These are phyloP conservation scores for Globisporangium emineosum DNA, from an alignment of 352 stramenopile species.

Conservation along the genomic window DNA sequence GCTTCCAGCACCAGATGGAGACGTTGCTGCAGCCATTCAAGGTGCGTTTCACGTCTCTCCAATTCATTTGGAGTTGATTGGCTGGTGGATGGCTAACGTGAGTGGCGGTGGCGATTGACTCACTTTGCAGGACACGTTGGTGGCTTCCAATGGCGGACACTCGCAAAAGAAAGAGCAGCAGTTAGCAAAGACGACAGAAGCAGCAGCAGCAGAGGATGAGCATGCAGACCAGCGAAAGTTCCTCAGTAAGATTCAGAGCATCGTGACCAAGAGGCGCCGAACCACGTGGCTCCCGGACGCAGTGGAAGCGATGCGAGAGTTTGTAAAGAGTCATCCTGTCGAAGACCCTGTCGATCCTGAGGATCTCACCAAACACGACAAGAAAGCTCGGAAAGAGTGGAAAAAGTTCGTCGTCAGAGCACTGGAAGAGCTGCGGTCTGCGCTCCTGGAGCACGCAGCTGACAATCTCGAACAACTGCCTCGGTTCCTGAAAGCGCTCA, in stretches of 20 bases:
- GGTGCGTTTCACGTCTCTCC: background rate
- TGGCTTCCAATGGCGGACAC: background rate
- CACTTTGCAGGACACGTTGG: background rate
- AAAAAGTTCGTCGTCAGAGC: background rate
- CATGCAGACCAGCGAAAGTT: conserved; percentile 1
- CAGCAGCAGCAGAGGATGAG: background rate
- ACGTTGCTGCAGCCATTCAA: conserved; percentile 14
- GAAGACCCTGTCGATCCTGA: background rate
- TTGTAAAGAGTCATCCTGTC: background rate
- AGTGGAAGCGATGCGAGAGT: conserved; percentile 8
- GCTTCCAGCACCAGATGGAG: conserved; percentile 17
- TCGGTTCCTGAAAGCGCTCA: conserved; percentile 13
- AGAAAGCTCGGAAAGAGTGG: conserved; percentile 4
- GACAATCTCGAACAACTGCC: conserved; percentile 1
- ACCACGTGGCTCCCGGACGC: conserved; percentile 4
- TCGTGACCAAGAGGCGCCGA: background rate
- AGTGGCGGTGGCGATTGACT: background rate
- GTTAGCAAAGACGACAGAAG: background rate
- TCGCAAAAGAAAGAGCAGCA: background rate
- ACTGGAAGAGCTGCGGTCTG: conserved; percentile 1
- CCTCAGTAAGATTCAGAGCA: conserved; percentile 1
- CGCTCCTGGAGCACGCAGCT: conserved; percentile 4
- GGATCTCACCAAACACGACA: background rate
- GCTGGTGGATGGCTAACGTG: background rate
- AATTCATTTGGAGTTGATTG: no score